Evolutionary conservation across 352 stramenopile species (phyloP).

Genomic region (Pythium phragmitis): DNA sequence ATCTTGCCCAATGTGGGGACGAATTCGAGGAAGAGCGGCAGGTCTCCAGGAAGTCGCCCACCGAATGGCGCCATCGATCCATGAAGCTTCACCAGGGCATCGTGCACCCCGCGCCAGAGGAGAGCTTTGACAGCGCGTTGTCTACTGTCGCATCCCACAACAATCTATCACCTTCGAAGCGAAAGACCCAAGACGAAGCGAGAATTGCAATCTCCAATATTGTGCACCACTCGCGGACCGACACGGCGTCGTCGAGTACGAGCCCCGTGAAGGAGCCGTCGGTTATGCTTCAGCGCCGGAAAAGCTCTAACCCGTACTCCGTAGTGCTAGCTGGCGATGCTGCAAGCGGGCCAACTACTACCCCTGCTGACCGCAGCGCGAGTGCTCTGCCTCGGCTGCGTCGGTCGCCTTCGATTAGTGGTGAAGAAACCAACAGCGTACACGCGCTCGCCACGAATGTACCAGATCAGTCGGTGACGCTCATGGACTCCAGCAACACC

Average conservation of each 20-base stretch:
- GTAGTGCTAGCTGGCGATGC: not conserved
- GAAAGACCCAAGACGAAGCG: constrained; percentile 23
- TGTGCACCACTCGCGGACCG: constrained; percentile 9
- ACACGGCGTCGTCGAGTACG: not conserved
- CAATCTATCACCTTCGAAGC: not conserved
- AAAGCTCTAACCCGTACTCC: constrained; percentile 10
- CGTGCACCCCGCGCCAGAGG: constrained; percentile 9
- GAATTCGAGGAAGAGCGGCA: not conserved
- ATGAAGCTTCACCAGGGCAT: constrained; percentile 9
- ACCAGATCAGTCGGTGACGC: no score
- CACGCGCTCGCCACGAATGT: no score
- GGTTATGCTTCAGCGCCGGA: constrained; percentile 21
- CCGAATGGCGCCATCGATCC: not conserved
- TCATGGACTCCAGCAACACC: no score
- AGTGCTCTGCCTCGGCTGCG: not conserved
- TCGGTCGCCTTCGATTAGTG: no score
- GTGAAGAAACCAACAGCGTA: no score
- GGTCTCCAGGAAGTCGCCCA: constrained; percentile 6
- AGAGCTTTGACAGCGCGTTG: no score
- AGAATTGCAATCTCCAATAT: constrained; percentile 19
- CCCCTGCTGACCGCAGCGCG: no score
- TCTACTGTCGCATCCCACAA: no score
- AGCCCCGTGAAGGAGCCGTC: constrained; percentile 23
- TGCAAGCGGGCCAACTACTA: not conserved
- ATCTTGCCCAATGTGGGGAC: not conserved